phyloP scores from a whole-genome alignment of 495 filamentous ascomycete species.

The Neurospora sp. region DNA sequence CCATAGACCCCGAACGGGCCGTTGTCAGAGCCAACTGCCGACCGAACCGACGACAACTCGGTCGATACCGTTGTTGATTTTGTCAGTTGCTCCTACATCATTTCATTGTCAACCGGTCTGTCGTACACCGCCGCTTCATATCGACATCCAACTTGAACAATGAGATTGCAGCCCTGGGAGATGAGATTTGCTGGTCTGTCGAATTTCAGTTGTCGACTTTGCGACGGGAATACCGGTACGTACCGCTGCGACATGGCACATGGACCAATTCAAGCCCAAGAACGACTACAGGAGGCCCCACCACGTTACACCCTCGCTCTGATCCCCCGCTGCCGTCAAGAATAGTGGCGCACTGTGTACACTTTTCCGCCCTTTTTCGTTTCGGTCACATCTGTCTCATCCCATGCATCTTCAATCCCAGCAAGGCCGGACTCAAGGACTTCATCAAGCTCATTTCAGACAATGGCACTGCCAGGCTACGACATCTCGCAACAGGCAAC shows the following conservation, averaged over 20 bases:
- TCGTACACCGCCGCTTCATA: background rate
- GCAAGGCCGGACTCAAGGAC: background rate
- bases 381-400: background rate
- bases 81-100: background rate
- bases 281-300: background rate
- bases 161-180: background rate
- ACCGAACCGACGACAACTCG: background rate
- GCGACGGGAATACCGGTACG: background rate
- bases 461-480: background rate
- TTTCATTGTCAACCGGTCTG: background rate
- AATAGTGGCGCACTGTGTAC: background rate
- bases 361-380: background rate
- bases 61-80: background rate
- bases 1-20: background rate
- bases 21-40: background rate
- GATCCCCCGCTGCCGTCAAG: background rate
- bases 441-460: background rate
- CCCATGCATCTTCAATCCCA: background rate
- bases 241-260: background rate
- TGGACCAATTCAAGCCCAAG: background rate
- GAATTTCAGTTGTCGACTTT: background rate
- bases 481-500: background rate
- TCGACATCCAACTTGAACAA: background rate
- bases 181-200: background rate
- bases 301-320: background rate